Evolutionary conservation across 164 flowering plant species (phyloP).

Genomic region (Stephania cephalantha): DNA sequence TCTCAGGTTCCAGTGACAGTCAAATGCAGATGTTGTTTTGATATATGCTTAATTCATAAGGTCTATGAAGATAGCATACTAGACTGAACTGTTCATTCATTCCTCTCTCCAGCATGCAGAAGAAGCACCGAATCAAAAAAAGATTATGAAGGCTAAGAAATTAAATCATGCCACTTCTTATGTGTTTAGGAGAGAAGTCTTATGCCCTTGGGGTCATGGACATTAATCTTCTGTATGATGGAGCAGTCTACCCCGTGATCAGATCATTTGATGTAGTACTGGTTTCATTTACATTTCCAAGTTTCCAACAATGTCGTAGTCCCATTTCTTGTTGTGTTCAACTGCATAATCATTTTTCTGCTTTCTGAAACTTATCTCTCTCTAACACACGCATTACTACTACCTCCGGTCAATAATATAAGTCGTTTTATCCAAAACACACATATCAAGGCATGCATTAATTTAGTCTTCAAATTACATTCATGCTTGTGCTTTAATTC

Average conservation of each 20-base stretch:
- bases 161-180: neutral
- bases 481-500: no score
- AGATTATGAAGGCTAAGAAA: neutral
- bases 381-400: no score
- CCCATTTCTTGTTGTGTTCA: neutral
- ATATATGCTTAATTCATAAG: neutral
- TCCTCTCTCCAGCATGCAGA: neutral
- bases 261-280: neutral
- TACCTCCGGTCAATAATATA: no score
- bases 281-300: neutral
- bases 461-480: no score
- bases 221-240: neutral
- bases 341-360: neutral
- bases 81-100: neutral
- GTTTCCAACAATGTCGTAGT: neutral
- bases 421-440: no score
- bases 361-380: neutral
- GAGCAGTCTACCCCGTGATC: neutral
- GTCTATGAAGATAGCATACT: neutral
- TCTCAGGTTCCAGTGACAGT: neutral
- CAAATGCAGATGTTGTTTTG: neutral
- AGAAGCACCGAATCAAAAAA: neutral
- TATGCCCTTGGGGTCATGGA: neutral
- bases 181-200: neutral
- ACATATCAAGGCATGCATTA: no score